phyloP scores from a whole-genome alignment of 352 stramenopile genomes.

The Pythium myriotylum region DNA sequence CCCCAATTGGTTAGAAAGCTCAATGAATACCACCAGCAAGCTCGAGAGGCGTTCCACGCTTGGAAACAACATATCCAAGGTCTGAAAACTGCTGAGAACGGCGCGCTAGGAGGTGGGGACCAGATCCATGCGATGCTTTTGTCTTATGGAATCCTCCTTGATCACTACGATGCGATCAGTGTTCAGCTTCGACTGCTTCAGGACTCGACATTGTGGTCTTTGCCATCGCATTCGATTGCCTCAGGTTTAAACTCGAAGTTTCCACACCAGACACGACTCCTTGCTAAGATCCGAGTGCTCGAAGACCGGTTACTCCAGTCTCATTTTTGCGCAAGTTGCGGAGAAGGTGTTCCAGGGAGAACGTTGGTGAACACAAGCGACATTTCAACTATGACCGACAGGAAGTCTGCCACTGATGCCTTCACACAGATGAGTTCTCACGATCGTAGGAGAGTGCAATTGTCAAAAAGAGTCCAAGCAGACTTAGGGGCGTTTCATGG shows the following conservation, averaged over 20 bases:
- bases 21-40: constrained; percentile 9
- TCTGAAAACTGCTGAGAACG: not conserved
- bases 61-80: constrained; percentile 5
- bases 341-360: not conserved
- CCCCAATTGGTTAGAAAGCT: not conserved
- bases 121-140: not conserved
- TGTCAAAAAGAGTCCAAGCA: constrained; percentile 13
- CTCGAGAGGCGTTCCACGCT: not conserved
- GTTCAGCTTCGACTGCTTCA: constrained; percentile 15
- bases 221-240: not conserved
- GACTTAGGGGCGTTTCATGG: not conserved
- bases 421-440: constrained; percentile 10
- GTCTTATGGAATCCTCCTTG: constrained; percentile 14
- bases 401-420: not conserved
- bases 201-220: not conserved
- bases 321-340: constrained; percentile 6
- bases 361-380: not conserved
- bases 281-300: constrained; percentile 9
- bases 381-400: not conserved
- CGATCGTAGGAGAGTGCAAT: not conserved
- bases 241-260: not conserved
- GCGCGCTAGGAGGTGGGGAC: not conserved
- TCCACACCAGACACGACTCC: not conserved
- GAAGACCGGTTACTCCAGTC: constrained; percentile 15
- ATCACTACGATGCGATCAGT: constrained; percentile 17